Percentiles rank a stretch among this genome's conserved stretches.
Evolutionary conservation across 2,329 filamentous ascomycete genomes (phyloP).

Genomic region (Cercospora nicotianae): DNA sequence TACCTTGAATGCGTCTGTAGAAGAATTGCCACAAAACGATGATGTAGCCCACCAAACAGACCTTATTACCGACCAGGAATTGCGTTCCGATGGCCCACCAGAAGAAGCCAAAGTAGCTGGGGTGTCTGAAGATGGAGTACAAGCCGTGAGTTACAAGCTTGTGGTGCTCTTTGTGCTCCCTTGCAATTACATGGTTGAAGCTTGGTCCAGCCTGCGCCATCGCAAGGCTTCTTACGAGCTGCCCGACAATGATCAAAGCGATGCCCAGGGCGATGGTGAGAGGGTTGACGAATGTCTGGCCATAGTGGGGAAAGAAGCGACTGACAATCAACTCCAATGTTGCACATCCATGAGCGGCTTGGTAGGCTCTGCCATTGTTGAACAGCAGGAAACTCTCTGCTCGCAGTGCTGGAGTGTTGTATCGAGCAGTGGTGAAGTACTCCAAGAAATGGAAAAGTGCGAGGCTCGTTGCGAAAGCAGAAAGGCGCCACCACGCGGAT

Average conservation of each 20-base stretch:
- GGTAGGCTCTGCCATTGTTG: conserved; percentile 81
- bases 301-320: conserved; percentile 27
- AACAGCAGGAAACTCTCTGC: conserved; percentile 79
- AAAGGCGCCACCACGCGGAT: conserved; percentile 54
- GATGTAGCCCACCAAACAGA: conserved; percentile 74
- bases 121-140: conserved; percentile 76
- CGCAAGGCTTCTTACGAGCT: conserved; percentile 72
- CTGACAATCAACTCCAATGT: conserved; percentile 70
- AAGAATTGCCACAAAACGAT: conserved; percentile 87
- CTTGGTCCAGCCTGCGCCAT: conserved; percentile 88
- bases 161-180: conserved; percentile 67
- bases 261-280: conserved; percentile 57
- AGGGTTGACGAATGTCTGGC: conserved; percentile 51
- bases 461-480: conserved; percentile 67
- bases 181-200: conserved; percentile 85
- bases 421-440: conserved; percentile 83
- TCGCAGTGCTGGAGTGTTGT: conserved; percentile 73
- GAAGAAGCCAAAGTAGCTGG: conserved; percentile 96
- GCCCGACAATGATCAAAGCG: conserved; percentile 65
- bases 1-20: conserved; percentile 64
- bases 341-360: conserved; percentile 75
- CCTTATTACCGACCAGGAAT: conserved; percentile 77
- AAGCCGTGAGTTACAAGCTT: conserved; percentile 79
- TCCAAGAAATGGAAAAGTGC: conserved; percentile 91
- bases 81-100: conserved; percentile 98